Evolutionary conservation across 2,329 filamentous ascomycete genomes (phyloP).

Genomic region (Golovinomyces cichoracearum): DNA sequence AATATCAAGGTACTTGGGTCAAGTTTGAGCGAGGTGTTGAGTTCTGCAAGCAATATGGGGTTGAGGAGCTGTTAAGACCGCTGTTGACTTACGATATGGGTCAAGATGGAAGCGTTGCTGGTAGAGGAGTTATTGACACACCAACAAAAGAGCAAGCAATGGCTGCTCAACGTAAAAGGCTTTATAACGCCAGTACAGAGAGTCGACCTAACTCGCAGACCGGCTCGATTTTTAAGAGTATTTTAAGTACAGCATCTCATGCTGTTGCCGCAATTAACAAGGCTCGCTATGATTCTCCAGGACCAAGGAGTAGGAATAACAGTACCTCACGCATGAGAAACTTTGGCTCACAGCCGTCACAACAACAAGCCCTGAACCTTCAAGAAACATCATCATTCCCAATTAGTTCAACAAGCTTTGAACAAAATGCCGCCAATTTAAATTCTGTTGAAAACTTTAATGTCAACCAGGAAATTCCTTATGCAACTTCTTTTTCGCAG

Average conservation of each 20-base stretch:
- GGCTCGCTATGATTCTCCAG: slow-evolving; percentile 73
- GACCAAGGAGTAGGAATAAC: slow-evolving; percentile 36
- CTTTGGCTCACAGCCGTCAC: slow-evolving; percentile 46
- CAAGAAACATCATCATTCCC: slow-evolving; percentile 41
- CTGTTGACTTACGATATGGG: slow-evolving; percentile 60
- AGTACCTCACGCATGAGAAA: slow-evolving; percentile 32
- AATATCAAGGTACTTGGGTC: slow-evolving; percentile 98
- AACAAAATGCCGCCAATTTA: slow-evolving; percentile 54
- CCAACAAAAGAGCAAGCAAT: slow-evolving; percentile 97
- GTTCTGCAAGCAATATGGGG: slow-evolving; percentile 58
- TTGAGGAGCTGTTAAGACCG: slow-evolving; percentile 50
- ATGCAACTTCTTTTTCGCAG: slow-evolving; percentile 29
- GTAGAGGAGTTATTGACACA: slow-evolving; percentile 59
- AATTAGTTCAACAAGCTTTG: slow-evolving; percentile 50
- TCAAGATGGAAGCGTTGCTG: slow-evolving; percentile 44
- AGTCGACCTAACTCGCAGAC: slow-evolving; percentile 38
- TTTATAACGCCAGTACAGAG: slow-evolving; percentile 57
- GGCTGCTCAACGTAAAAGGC: slow-evolving; percentile 76
- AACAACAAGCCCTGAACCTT: slow-evolving; percentile 29
- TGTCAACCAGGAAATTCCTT: slow-evolving; percentile 31
- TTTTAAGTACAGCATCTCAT: slow-evolving; percentile 74
- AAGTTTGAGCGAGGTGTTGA: slow-evolving; percentile 76
- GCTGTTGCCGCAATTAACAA: slow-evolving; percentile 94
- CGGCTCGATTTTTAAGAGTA: slow-evolving; percentile 91
- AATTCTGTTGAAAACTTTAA: slow-evolving; percentile 50